Evolutionary conservation across 75 land plant genomes (phyloP).

Genomic region (Picea sitchensis): DNA sequence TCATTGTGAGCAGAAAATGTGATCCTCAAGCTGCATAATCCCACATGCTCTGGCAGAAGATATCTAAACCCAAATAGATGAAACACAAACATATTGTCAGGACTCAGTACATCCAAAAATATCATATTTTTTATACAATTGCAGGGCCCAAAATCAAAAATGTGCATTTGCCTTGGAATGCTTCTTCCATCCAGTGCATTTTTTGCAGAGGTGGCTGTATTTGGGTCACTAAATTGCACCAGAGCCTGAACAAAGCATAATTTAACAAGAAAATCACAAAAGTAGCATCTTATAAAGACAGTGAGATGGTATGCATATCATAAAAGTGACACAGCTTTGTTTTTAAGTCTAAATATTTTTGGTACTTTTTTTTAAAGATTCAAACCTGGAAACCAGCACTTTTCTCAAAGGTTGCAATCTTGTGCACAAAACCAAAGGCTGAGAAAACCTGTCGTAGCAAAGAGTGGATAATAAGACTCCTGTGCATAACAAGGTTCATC

Average conservation of each 20-base stretch:
- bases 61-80: conserved; percentile 28
- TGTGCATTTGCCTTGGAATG: conserved; percentile 52
- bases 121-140: neutral
- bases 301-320: too few species aligned
- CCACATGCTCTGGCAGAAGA: conserved; percentile 63
- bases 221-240: conserved; percentile 61
- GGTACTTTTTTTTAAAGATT: too few species aligned
- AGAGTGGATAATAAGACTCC: too few species aligned
- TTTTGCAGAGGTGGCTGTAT: conserved; percentile 64
- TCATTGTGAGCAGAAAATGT: conserved; percentile 72
- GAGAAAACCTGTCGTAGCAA: conserved; percentile 66
- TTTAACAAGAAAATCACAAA: too few species aligned
- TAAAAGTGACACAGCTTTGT: too few species aligned
- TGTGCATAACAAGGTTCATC: too few species aligned
- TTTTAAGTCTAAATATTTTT: too few species aligned
- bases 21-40: conserved; percentile 47
- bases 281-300: too few species aligned
- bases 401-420: conserved; percentile 93
- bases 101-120: neutral
- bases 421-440: conserved; percentile 96
- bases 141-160: conserved; percentile 6
- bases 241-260: conserved; percentile 34
- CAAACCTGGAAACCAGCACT: conserved; percentile 86
- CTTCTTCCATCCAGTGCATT: conserved; percentile 60
- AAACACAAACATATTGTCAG: conserved; percentile 3